Conservation (phyloP, 1,139 yeast genomes). For the Kluyveromyces sp. region DNA sequence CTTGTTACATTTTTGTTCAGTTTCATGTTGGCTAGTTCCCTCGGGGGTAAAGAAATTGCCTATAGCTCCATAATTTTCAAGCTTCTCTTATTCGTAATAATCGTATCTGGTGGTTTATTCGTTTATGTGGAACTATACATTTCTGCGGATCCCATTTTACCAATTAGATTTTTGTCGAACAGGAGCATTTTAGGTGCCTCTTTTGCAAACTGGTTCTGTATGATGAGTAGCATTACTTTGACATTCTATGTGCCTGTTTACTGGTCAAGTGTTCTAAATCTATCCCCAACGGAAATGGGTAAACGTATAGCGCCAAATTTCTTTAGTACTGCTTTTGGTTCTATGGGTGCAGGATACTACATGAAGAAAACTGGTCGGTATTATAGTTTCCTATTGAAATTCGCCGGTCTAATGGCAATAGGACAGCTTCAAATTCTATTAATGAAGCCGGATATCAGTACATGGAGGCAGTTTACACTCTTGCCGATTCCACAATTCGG, state of each 20-base stretch:
- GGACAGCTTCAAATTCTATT: constrained; percentile 39
- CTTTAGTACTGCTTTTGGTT: constrained; percentile 61
- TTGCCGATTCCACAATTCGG: constrained; percentile 48
- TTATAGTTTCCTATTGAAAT: constrained; percentile 39
- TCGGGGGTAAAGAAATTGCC: constrained; percentile 55
- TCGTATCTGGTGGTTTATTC: constrained; percentile 30
- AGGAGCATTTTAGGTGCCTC: constrained; percentile 60
- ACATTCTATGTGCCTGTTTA: constrained; percentile 61
- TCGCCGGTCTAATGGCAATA: constrained; percentile 39
- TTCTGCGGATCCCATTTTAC: constrained; percentile 63
- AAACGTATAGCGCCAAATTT: constrained; percentile 57
- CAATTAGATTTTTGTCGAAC: constrained; percentile 45
- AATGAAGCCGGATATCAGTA: constrained; percentile 33
- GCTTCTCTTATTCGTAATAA: constrained; percentile 20
- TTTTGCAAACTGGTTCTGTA: constrained; percentile 54
- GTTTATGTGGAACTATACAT: constrained; percentile 47
- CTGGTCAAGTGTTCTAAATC: constrained; percentile 48
- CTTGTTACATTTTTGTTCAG: constrained; percentile 48
- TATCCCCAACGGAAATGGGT: constrained; percentile 55
- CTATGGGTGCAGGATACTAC: constrained; percentile 59
- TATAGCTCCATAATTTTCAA: constrained; percentile 29
- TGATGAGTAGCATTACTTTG: constrained; percentile 38
- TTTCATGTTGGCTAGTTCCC: constrained; percentile 56
- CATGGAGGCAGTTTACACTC: constrained; percentile 28
- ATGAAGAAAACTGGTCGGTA: constrained; percentile 67